Percentiles rank a stretch among this genome's conserved stretches.
Evolutionary conservation across 176 grass and related monocot genomes (phyloP).

Genomic region (Musa acuminata): DNA sequence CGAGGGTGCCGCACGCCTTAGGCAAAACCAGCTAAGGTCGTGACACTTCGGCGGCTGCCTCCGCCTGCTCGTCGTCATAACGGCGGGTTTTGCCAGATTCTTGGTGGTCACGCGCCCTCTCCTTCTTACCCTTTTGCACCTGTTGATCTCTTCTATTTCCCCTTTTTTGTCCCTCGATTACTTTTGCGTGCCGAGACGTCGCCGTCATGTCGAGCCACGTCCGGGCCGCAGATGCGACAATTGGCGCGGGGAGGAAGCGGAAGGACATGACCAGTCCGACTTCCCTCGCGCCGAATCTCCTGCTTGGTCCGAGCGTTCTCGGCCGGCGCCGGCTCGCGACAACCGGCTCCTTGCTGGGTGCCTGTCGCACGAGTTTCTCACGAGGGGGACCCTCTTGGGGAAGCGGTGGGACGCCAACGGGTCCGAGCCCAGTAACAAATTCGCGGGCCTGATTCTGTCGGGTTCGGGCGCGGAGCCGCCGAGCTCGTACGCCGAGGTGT

Average conservation of each 20-base stretch:
- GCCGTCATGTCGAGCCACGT: neutral
- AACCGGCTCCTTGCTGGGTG: constrained; percentile 16
- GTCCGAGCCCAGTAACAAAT: neutral
- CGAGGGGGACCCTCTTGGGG: constrained; percentile 16
- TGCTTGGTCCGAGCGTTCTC: neutral
- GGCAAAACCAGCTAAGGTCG: no score
- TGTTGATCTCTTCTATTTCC: neutral
- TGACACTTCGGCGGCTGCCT: neutral
- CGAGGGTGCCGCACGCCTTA: no score
- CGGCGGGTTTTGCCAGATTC: neutral
- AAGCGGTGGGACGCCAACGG: neutral
- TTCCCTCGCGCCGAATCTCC: neutral
- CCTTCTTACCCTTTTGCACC: neutral
- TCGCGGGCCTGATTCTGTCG: no score
- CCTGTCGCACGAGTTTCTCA: constrained; percentile 24
- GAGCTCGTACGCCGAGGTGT: constrained; percentile 11
- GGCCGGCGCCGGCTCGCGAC: neutral
- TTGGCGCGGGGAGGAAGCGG: neutral
- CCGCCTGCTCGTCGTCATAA: neutral
- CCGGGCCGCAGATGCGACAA: neutral
- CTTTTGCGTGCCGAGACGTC: neutral
- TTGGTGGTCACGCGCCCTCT: neutral
- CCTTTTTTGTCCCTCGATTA: neutral
- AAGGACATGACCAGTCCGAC: neutral
- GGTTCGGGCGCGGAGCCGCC: no score